Evolutionary conservation across 257 asterid species (phyloP), one percentile per base, ranked within the genome.

Genomic region (Linderniella brevidens): DNA sequence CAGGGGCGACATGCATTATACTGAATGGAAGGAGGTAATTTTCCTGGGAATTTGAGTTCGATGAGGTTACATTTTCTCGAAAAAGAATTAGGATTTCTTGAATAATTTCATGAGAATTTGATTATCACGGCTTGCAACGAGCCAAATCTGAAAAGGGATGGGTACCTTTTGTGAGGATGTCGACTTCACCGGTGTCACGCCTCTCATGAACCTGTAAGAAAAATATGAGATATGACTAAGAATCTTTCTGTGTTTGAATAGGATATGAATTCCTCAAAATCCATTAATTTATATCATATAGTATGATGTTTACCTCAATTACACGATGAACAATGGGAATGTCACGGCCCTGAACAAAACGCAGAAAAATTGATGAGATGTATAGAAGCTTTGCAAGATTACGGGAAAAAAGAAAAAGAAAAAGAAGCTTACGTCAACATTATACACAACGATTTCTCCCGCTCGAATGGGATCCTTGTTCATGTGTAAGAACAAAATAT

Each of bases 401-500:
- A 14, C 25, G 14, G 13, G 20, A 19, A 13, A 19, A 17, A 1
- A 49, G 35, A 25, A 32, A 13, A 55, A 32, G 19, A 54, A 37
- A 19, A 13, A 46, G 5, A 19, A 53, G 43, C 75, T 58, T 80
- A 87, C 97, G 16, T 84, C 78, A 43, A 80, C 57, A 63, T 78
- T 88, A 52, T 76, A 88, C 19, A 88, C 97, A 20, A 84, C 95
- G 52, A 88, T 88, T 64, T 88, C 95, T 41, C 97, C 95, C 8
- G 73, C 82, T 35, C 97, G 97, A 66, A 88, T 78, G 58, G 97
- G 97, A 39, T 76, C 92, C 19, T 58, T 54, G 54, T 75, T 62
- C 93, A 84, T 80, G 45, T 58, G 72, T 63, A 88, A 65, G 87
- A 88, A 88, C 68, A 88, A 62, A 57, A 88, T 88, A 74, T 88